These are phyloP conservation scores for Linanthus parryae DNA, from an alignment of 148 eudicot genomes.

Conservation along the genomic window DNA sequence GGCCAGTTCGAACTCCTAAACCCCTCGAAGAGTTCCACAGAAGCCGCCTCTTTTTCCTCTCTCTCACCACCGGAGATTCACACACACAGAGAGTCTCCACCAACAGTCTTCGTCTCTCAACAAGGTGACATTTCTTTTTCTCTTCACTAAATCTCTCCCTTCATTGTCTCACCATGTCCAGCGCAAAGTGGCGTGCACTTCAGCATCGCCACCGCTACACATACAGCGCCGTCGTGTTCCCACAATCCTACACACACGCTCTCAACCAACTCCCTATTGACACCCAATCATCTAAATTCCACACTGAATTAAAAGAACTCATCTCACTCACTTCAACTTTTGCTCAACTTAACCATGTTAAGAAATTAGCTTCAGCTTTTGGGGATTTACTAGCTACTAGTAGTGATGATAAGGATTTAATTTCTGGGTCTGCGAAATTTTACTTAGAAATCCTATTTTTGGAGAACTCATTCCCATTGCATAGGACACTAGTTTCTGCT, in stretches of 20 bases:
- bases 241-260: constrained; percentile 40
- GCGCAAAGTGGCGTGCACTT: constrained; percentile 94
- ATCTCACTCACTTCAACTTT: constrained; percentile 65
- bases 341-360: constrained; percentile 63
- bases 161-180: constrained; percentile 45
- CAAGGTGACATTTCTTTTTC: background rate
- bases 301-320: constrained; percentile 31
- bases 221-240: constrained; percentile 71
- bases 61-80: background rate
- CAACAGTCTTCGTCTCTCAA: background rate
- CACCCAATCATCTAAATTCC: constrained; percentile 16
- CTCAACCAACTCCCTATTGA: constrained; percentile 29
- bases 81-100: background rate
- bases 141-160: background rate
- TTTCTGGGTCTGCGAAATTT: constrained; percentile 36
- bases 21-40: background rate
- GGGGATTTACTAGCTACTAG: constrained; percentile 27
- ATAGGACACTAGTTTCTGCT: constrained; percentile 55
- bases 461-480: constrained; percentile 76
- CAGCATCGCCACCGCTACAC: constrained; percentile 98
- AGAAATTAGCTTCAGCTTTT: constrained; percentile 56
- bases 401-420: constrained; percentile 20
- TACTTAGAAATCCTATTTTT: constrained; percentile 72
- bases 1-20: constrained; percentile 1
- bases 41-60: background rate